Evolutionary conservation across 495 filamentous ascomycete genomes (phyloP), one percentile per base, ranked within the genome.

Genomic region (Aspergillus campestris): DNA sequence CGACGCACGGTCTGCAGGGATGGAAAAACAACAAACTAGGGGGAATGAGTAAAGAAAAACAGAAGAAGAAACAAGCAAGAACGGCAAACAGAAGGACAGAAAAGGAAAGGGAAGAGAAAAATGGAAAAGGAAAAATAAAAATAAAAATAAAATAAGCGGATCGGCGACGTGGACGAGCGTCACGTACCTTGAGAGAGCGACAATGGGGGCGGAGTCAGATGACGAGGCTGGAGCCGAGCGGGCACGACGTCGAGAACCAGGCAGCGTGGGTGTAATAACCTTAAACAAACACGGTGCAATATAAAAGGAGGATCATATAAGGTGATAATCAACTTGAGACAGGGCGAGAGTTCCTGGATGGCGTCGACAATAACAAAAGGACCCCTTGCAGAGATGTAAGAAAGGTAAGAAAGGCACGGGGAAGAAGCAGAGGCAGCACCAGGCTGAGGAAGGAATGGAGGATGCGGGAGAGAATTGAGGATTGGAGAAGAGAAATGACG

Each of bases 381-480:
- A 35, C 48, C 55, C 62, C 59, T 61, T 65, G 54, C 52, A 56
- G 58, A 41, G 42, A 56, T 42, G 44, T 13, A 27, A 34, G 45
- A 47, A 30, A 44, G 50, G n/a, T 49, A 49, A 51, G 30, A 34
- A 40, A 62, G 65, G 64, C 64, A 55, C 64, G 62, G 62, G 67
- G 69, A 64, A 63, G 62, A 51, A 49, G 45, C 55, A 48, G 37
- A 47, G 28, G 36, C 49, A 33, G 44, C 45, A 49, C 12, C 46
- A 39, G 44, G 36, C 34, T 49, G 51, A 48, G 31, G 31, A 44
- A 28, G 29, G 33, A 37, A 37, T 42, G 13, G 45, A n/a, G 37
- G 50, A 42, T 41, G 48, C 51, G 51, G 50, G 52, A 54, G 42
- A 50, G 47, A 59, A 57, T 48, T 51, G 47, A 58, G 42, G 43